A percentile compares a stretch with the other conserved stretches of the same genome.
These are phyloP conservation scores for Pharnaceum exiguum DNA, from an alignment of 148 eudicot species.

Conservation along the genomic window DNA sequence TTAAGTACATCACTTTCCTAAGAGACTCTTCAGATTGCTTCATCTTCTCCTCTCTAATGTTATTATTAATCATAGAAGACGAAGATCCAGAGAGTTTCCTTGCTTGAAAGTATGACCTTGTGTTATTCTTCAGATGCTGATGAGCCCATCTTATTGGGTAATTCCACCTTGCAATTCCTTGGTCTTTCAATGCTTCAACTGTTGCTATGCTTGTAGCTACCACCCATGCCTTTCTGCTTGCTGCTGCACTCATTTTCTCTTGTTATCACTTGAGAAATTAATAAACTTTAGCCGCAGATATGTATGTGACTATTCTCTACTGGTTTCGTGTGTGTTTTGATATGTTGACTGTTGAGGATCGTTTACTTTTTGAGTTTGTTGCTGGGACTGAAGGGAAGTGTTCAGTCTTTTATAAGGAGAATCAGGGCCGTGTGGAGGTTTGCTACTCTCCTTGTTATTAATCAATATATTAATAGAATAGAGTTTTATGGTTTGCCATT, in stretches of 20 bases:
- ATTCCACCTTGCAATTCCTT: conserved; percentile 19
- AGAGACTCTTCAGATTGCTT: conserved; percentile 13
- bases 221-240: conserved; percentile 7
- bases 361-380: too few relatives aligned
- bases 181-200: conserved; percentile 21
- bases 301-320: too few relatives aligned
- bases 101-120: background rate
- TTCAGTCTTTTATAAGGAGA: too few relatives aligned
- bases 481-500: too few relatives aligned
- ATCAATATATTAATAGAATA: too few relatives aligned
- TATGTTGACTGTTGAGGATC: too few relatives aligned
- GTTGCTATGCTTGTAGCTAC: conserved; percentile 21
- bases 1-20: conserved; percentile 19
- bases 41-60: background rate
- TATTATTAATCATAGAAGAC: background rate
- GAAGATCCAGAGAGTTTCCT: background rate
- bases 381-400: too few relatives aligned
- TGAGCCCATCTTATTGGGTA: conserved; percentile 4
- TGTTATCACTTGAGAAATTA: too few relatives aligned
- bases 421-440: too few relatives aligned
- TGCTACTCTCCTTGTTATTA: too few relatives aligned
- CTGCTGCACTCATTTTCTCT: conserved; percentile 3
- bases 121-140: background rate
- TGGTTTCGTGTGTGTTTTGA: too few relatives aligned
- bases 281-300: too few relatives aligned